Evolutionary conservation across 306 rosid species (phyloP), one percentile per base, ranked within the genome.

Genomic region (Quercus parvula): DNA sequence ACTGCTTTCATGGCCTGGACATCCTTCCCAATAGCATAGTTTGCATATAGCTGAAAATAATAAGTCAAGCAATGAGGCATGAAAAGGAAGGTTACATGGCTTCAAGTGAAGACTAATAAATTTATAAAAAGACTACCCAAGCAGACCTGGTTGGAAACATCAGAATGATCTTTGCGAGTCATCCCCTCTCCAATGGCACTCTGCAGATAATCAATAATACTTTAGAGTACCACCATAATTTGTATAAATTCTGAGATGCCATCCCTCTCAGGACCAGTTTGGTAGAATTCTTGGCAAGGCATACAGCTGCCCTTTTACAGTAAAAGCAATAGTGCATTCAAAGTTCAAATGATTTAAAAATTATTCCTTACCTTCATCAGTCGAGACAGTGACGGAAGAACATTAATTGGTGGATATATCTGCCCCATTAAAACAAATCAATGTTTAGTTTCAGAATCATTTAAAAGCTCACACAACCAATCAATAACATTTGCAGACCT

Each of bases 1-100:
- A 96, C 99, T 61, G 98, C 99, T 89, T 96, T 96, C 99, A 96
- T 96, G 77, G 99, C 98, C 82, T 96, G 99, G 77, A 96, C 99
- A 84, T 96, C 99, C 91, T 96, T 96, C 81, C 99, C 99, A 77
- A 96, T 96, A 74, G 99, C 99, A 88, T 96, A 96, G 84, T 96
- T 96, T 84, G 99, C 99, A 89, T 96, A 96, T 44, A 96, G 92
- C 99, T 96, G 91, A 72, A 75, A 76, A 70, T 38, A 73, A 35
- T 38, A 73, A 35, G 57, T 13, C 31, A 73, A 57, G 58, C 28
- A 81, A 61, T 30, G 79, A 6, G 22, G 22, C 72, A 78, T 12
- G n/a, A 81, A 31, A 46, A 51, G 51, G 12, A 41, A 75, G 46
- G 78, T 84, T 70, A 83, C 76, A 80, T 51, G 44, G 17, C 56